Conservation (phyloP, 495 filamentous ascomycete species). For the Pyrenula massariospora region DNA sequence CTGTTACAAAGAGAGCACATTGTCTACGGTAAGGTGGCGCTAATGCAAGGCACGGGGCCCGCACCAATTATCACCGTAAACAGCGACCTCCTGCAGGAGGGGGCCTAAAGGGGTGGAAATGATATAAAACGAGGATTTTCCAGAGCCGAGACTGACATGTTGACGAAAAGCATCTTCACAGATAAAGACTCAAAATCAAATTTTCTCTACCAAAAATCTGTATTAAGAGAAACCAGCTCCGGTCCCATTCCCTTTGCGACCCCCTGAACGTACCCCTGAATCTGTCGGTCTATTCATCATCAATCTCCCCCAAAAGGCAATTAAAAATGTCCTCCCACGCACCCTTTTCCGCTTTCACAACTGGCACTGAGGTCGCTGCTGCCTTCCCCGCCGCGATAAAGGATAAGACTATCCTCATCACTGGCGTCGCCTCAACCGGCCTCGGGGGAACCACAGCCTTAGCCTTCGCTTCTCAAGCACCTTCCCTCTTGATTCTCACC, state of each 20-base stretch:
- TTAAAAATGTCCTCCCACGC: neutral
- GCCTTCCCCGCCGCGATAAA: slow-evolving; percentile 21
- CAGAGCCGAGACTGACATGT: neutral
- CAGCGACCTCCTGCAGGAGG: neutral
- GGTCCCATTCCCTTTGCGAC: no score
- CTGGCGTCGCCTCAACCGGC: slow-evolving; percentile 32
- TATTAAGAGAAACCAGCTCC: no score
- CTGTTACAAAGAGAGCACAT: neutral
- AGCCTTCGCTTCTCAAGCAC: slow-evolving; percentile 34
- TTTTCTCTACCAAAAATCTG: no score
- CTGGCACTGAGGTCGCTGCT: slow-evolving; percentile 17
- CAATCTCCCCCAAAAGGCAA: no score
- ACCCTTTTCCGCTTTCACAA: slow-evolving; percentile 4
- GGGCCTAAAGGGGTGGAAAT: neutral
- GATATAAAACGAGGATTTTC: neutral
- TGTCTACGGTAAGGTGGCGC: neutral
- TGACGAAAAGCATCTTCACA: neutral
- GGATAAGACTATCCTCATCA: slow-evolving; percentile 31
- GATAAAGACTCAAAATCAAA: no score
- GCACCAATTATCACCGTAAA: neutral
- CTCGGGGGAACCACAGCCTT: slow-evolving; percentile 35
- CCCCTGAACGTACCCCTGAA: no score
- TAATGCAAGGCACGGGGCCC: neutral
- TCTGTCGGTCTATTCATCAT: no score
- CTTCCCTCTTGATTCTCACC: slow-evolving; percentile 41